Evolutionary conservation across 2,329 filamentous ascomycete species (phyloP).

Genomic region (Cladobotryum mycophilum): DNA sequence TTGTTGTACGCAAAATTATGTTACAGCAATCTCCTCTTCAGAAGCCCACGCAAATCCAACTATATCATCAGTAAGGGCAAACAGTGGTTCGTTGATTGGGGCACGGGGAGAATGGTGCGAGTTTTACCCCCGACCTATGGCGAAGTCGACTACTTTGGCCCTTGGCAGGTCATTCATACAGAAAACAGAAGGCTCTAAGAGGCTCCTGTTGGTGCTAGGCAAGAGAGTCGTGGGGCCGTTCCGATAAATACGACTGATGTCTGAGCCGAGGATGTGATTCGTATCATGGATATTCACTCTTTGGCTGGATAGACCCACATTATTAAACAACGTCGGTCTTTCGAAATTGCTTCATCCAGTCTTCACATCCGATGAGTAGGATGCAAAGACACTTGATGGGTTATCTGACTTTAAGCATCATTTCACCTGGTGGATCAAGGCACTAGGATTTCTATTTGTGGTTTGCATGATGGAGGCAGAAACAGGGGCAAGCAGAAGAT

Average conservation of each 20-base stretch:
- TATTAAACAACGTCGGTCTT: no score
- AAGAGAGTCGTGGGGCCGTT: background rate
- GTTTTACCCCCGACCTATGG: constrained; percentile 50
- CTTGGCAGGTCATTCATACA: constrained; percentile 45
- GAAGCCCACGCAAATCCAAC: constrained; percentile 52
- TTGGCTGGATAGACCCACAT: background rate
- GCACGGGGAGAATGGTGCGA: constrained; percentile 47
- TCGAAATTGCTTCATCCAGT: no score
- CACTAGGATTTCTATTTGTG: background rate
- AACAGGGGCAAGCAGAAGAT: background rate
- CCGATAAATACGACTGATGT: background rate
- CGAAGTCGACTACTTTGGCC: constrained; percentile 42
- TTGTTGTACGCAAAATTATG: constrained; percentile 55
- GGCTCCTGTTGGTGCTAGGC: background rate
- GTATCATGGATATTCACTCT: background rate
- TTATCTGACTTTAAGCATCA: background rate
- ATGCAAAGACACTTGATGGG: no score
- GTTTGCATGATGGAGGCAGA: background rate
- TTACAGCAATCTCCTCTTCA: constrained; percentile 51
- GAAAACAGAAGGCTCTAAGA: constrained; percentile 42
- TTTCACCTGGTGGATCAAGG: background rate
- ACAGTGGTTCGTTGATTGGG: constrained; percentile 55
- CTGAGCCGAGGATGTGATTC: background rate
- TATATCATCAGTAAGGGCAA: constrained; percentile 52
- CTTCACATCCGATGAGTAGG: no score